These are phyloP conservation scores for Pseudogymnoascus sp. DNA, from an alignment of 2,329 filamentous ascomycete genomes.

Conservation along the genomic window DNA sequence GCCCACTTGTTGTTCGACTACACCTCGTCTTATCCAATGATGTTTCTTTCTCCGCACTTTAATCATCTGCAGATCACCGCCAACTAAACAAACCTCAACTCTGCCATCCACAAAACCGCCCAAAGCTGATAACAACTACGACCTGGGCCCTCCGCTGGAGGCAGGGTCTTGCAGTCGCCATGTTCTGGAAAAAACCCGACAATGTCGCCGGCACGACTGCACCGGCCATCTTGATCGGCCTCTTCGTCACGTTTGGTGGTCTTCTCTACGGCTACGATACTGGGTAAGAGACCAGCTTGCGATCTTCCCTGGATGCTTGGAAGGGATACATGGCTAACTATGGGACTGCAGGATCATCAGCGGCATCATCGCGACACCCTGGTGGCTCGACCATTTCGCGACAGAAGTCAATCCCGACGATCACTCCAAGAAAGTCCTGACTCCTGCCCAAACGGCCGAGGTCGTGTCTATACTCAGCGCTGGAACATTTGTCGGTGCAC, in stretches of 20 bases:
- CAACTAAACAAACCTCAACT: conserved; percentile 4
- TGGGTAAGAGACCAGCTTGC: conserved; percentile 43
- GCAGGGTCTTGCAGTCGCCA: conserved; percentile 3
- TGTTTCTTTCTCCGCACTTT: conserved; percentile 5
- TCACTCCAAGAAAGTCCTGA: conserved; percentile 25
- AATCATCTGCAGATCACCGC: not conserved
- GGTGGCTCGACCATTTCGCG: conserved; percentile 56
- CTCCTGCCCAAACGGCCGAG: conserved; percentile 57
- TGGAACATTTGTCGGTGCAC: conserved; percentile 68
- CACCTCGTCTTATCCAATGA: conserved; percentile 1
- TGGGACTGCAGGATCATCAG: conserved; percentile 50
- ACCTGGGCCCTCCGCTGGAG: conserved; percentile 6
- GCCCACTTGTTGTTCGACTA: not conserved
- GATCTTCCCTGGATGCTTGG: not conserved
- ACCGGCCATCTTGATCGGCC: conserved; percentile 64
- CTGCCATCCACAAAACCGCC: conserved; percentile 5
- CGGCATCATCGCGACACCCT: conserved; percentile 64
- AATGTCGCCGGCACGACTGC: conserved; percentile 68
- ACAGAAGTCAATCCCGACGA: conserved; percentile 37
- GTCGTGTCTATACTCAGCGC: conserved; percentile 78
- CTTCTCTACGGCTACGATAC: conserved; percentile 65
- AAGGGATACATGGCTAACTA: conserved; percentile 11
- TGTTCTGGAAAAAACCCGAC: conserved; percentile 60
- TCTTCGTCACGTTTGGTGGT: conserved; percentile 64
- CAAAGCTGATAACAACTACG: conserved; percentile 1